Base-by-base conservation (phyloP, 208 protist genomes). In the Acanthamoeba culbertsoni region DNA sequence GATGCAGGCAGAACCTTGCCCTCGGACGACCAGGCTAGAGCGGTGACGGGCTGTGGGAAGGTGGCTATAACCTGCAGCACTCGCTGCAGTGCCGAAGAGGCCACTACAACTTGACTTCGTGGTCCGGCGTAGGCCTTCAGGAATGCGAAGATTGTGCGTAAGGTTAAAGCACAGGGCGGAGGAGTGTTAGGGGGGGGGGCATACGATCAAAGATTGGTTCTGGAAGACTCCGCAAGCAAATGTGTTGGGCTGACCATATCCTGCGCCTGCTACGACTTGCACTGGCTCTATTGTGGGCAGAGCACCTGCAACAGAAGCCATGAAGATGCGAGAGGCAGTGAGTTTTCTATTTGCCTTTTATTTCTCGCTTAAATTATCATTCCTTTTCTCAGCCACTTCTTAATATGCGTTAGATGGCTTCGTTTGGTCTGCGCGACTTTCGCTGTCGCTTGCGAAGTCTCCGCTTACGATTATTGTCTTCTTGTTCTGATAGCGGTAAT, bases 261-360 rank as follows among this genome's bases (percentile, higher is more conserved):
- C 86, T 43, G 86, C 86, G 2, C 86, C 86, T 42, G 86, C 42
- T 12, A 91, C 62, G 40, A 91, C 68, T 16, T 79, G 42, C 4
- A 20, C 68, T 5, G 68, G 68, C 5, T 79, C 68, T 1, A 79
- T 59, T 14, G 51, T 23, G 16, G 23, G 51, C 16, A 14, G 16
- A 23, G 51, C 23, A n/a, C 16, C 51, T 23, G 51, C 51, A 14
- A 59, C 23, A 59, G 51, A n/a, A 59, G 14, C 14, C n/a, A n/a
- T n/a, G n/a, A n/a, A n/a, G n/a, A n/a, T n/a, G n/a, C n/a, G n/a
- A n/a, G n/a, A n/a, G n/a, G n/a, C n/a, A n/a, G n/a, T n/a, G n/a
- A n/a, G n/a, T n/a, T n/a, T n/a, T n/a, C n/a, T n/a, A n/a, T n/a
- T n/a, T n/a, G n/a, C n/a, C n/a, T n/a, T n/a, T n/a, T n/a, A n/a